Evolutionary conservation across 306 rosid species (phyloP).

Genomic region (Fragaria vesca): DNA sequence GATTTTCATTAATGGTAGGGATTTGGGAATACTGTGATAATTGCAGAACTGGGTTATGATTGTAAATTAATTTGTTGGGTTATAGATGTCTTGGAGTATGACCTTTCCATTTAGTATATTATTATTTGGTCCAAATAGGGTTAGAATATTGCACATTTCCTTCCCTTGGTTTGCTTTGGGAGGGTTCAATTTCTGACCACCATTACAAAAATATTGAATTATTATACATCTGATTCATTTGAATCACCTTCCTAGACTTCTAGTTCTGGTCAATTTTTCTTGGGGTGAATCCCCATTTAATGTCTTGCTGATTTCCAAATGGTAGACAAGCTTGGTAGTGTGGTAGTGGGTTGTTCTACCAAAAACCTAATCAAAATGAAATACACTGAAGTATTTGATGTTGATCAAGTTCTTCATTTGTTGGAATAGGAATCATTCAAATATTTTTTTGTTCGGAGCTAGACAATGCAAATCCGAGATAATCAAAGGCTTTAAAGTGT

Average conservation of each 20-base stretch:
- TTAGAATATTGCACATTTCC: slow-evolving; percentile 13
- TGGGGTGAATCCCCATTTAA: slow-evolving; percentile 38
- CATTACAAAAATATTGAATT: slow-evolving; percentile 18
- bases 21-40: neutral
- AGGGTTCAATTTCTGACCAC: slow-evolving; percentile 38
- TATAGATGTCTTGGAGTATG: slow-evolving; percentile 16
- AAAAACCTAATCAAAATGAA: neutral
- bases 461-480: neutral
- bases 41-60: neutral
- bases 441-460: too few species aligned
- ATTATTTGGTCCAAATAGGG: slow-evolving; percentile 20
- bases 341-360: neutral
- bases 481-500: neutral
- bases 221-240: neutral
- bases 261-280: slow-evolving; percentile 40
- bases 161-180: slow-evolving; percentile 25
- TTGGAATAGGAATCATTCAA: neutral
- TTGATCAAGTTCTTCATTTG: neutral
- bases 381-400: neutral
- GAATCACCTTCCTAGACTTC: slow-evolving; percentile 10
- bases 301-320: slow-evolving; percentile 25
- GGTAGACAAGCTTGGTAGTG: neutral
- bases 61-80: neutral
- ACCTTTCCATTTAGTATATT: slow-evolving; percentile 6
- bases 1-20: slow-evolving; percentile 13